Evolutionary conservation across 176 grass and related monocot genomes (phyloP), one percentile per base, ranked within the genome.

Genomic region (Tillandsia leiboldiana): DNA sequence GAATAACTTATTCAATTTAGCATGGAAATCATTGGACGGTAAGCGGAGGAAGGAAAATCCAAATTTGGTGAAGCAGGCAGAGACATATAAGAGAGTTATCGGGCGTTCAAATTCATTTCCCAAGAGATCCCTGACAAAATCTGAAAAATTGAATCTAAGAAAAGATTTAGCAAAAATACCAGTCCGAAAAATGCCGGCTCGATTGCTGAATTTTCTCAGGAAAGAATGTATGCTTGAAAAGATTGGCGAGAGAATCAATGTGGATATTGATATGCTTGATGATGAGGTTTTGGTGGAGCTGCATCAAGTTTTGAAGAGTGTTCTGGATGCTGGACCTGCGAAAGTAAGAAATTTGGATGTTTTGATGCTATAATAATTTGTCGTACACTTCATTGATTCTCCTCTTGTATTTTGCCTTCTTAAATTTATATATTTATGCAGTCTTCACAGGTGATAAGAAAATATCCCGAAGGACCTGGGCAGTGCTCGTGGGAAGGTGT

Each of bases 1-100:
- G 73, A 82, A 88, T 63, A 70, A 71, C 53, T 68, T 87, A 24
- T 96, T 96, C 47, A 72, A 87, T 67, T 65, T 14, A 29, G 81
- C 78, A 74, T 96, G 88, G 88, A 86, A 70, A 79, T 82, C 33
- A 57, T 62, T 87, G 70, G 67, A 91, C 72, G 75, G 81, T 70
- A 86, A 91, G 62, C 91, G 83, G 81, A 68, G 17, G 2, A 53
- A 78, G 1, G 52, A 70, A 72, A 86, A 69, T 8, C 47, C 10
- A 6, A 66, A 10, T 70, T 53, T 67, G 20, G 73, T 51, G 11
- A 61, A 73, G 72, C 14, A 33, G 63, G 61, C 50, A 73, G 66
- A 51, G 72, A 75, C 66, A 63, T 49, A 13, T 59, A 65, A 74
- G 76, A 84, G 9, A 61, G 22, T n/a, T 54, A 11, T 70, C 10